Conservation (phyloP, 75 land plant species). For the Picea sitchensis region DNA sequence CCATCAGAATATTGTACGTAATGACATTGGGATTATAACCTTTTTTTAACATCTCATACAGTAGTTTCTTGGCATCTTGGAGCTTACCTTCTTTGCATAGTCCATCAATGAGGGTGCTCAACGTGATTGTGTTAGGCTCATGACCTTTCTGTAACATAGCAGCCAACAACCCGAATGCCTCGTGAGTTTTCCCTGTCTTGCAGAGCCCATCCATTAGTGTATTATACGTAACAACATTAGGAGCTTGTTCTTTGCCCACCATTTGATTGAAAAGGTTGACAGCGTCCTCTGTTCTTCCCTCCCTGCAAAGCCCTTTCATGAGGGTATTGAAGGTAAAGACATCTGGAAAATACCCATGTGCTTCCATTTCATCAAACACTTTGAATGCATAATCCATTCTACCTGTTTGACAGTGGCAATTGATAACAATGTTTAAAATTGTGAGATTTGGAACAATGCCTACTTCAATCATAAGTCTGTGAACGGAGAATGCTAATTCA, state of each 20-base stretch:
- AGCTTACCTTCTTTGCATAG: constrained; percentile 14
- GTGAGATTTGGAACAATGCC: too few relatives aligned
- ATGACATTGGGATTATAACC: constrained; percentile 14
- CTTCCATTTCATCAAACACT: too few relatives aligned
- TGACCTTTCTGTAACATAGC: constrained; percentile 16
- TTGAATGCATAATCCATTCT: too few relatives aligned
- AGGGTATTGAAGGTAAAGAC: too few relatives aligned
- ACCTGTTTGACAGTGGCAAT: too few relatives aligned
- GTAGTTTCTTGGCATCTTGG: constrained; percentile 13
- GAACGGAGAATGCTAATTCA: too few relatives aligned
- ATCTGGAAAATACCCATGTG: too few relatives aligned
- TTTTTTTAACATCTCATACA: constrained; percentile 7
- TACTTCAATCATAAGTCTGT: too few relatives aligned
- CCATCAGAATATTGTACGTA: constrained; percentile 8
- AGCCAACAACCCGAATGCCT: constrained; percentile 16
- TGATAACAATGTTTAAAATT: too few relatives aligned
- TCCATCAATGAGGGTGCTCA: constrained; percentile 20
- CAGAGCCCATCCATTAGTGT: constrained; percentile 35
- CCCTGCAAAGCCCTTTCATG: too few relatives aligned
- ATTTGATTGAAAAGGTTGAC: too few relatives aligned
- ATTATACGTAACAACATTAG: constrained; percentile 65
- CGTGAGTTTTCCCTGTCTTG: constrained; percentile 13
- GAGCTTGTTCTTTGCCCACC: constrained; percentile 20
- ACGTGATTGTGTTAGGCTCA: constrained; percentile 14
- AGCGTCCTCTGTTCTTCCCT: too few relatives aligned